These are phyloP conservation scores for Neurospora sp. DNA, from an alignment of 2,329 filamentous ascomycete species.

Conservation along the genomic window DNA sequence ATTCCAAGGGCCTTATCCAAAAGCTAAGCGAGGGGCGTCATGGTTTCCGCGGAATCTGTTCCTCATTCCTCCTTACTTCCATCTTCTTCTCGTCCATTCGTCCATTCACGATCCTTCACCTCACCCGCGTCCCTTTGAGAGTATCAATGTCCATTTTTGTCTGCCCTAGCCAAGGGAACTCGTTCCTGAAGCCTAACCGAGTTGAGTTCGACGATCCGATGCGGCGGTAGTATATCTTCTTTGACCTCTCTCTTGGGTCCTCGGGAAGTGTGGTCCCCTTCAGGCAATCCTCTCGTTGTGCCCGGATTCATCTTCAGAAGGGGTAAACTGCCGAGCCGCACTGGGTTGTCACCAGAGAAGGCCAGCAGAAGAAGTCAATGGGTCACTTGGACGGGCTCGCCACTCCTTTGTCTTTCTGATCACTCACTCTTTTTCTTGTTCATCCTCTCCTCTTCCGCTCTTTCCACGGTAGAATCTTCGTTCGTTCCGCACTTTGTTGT, in stretches of 20 bases:
- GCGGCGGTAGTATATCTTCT: constrained; percentile 9
- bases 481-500: background rate
- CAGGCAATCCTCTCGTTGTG: background rate
- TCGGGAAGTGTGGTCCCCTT: background rate
- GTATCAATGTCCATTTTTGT: background rate
- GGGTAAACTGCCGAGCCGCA: background rate
- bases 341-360: background rate
- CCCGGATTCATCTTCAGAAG: background rate
- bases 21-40: background rate
- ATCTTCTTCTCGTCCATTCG: background rate
- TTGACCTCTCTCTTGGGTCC: constrained; percentile 8
- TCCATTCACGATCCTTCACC: background rate
- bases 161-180: constrained; percentile 3
- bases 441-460: background rate
- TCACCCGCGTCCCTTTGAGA: background rate
- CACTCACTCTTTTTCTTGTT: constrained; percentile 3
- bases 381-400: constrained; percentile 2
- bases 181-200: constrained; percentile 7
- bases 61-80: constrained; percentile 12
- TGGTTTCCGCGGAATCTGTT: constrained; percentile 3
- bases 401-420: constrained; percentile 17
- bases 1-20: constrained; percentile 11
- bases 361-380: constrained; percentile 3
- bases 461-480: background rate
- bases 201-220: constrained; percentile 8